Base-by-base conservation (phyloP, 2,329 filamentous ascomycete genomes). In the Verticillium klebahnii region DNA sequence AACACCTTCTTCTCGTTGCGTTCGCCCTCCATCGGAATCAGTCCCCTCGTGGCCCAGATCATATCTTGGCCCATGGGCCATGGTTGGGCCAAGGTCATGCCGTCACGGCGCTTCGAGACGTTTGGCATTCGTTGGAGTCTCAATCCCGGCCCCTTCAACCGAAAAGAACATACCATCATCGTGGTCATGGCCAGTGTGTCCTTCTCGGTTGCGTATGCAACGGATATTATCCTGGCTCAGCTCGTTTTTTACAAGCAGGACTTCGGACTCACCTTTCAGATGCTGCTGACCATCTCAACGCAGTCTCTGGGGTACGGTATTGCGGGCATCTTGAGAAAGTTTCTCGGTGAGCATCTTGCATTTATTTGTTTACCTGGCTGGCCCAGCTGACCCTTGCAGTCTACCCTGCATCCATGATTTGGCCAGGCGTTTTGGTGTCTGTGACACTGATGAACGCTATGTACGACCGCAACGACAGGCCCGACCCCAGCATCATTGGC, bases 201-300 rank as follows among this genome's bases (percentile, higher is more conserved):
- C 5, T 90, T 91, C 66, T 87, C 78, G 58, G 86, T 82, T 6
- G 87, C 89, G 3, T 92, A 92, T 67, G 88, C 89, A 1, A 92
- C 89, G 1, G 89, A 92, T 66, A 88, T 91, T 34, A 83, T 93
- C 55, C 78, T 91, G 2, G 89, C 89, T 0, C 89, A 91, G 73
- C 76, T 85, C 19, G 82, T 88, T 17, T 92, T 91, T 68, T 92
- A 92, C 71, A 86, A 88, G 70, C 83, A 90, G 67, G 78, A 87
- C 62, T 90, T 90, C 68, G 88, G 88, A 23, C 79, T 89, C 65
- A 65, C 78, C 1, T 92, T 89, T 69, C 86, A 91, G 71, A 73
- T 91, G 34, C 76, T 91, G 17, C 78, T 90, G 63, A 86, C 84
- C 25, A 79, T 92, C 17, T 89, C 86, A 8, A 89, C 86, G 1